These are phyloP conservation scores for Chaetomiaceae sp. DNA, from an alignment of 2,329 filamentous ascomycete species.

Conservation along the genomic window DNA sequence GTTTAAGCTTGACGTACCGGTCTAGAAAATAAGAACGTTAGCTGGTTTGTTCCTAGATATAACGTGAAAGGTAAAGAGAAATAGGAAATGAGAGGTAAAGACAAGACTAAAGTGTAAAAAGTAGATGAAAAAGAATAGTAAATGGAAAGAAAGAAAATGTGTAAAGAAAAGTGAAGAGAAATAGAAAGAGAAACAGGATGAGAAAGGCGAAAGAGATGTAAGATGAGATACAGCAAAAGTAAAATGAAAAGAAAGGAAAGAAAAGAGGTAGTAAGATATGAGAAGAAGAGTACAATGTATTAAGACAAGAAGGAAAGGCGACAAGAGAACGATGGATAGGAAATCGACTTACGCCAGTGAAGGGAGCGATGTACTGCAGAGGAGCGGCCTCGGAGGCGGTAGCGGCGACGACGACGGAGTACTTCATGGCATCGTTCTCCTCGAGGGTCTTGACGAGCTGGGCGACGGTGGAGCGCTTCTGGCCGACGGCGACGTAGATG, in stretches of 20 bases:
- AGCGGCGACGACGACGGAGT: conserved; percentile 86
- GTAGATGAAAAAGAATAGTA: background rate
- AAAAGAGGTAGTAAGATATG: background rate
- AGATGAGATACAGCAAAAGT: too few relatives aligned
- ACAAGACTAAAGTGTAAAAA: background rate
- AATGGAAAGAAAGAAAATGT: background rate
- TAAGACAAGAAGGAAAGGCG: too few relatives aligned
- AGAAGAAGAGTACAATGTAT: background rate
- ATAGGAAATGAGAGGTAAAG: too few relatives aligned
- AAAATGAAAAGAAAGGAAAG: background rate
- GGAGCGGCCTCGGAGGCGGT: conserved; percentile 93
- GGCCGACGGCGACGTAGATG: conserved; percentile 96
- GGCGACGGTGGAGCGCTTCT: conserved; percentile 99
- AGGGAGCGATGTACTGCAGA: conserved; percentile 89
- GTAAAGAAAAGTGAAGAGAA: background rate
- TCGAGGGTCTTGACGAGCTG: conserved; percentile 99
- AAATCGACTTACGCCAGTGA: conserved; percentile 58
- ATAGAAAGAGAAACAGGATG: background rate
- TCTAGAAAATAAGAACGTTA: too few relatives aligned
- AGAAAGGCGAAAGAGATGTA: background rate
- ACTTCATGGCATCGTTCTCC: conserved; percentile 99
- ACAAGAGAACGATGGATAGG: conserved; percentile 21
- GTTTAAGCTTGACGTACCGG: too few relatives aligned
- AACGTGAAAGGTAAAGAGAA: too few relatives aligned
- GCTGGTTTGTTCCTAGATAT: too few relatives aligned